phyloP scores from a whole-genome alignment of 495 filamentous ascomycete genomes.

The Hypoxylon crocopeplum region DNA sequence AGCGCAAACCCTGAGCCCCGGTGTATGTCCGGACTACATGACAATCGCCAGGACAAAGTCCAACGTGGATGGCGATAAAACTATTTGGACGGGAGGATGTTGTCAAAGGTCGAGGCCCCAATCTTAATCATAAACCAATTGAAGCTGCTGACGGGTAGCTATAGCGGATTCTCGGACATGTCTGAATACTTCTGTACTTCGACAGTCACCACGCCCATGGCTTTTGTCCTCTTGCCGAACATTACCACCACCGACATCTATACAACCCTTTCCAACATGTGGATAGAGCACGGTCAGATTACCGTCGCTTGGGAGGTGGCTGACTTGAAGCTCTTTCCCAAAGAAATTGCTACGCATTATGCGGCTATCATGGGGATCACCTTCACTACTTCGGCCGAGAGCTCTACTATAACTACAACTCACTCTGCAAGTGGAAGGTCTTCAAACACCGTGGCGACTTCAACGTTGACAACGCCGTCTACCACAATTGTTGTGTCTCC shows the following conservation, averaged over 20 bases:
- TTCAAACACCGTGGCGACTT: constrained; percentile 5
- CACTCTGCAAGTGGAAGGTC: background rate
- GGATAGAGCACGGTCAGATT: constrained; percentile 34
- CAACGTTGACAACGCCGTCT: background rate
- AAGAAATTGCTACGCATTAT: constrained; percentile 19
- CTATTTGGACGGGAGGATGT: constrained; percentile 31
- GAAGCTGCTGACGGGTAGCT: background rate
- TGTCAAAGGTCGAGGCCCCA: constrained; percentile 28
- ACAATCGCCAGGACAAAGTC: constrained; percentile 15
- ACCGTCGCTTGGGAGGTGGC: constrained; percentile 33
- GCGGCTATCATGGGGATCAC: constrained; percentile 30
- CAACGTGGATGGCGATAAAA: constrained; percentile 1
- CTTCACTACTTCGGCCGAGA: background rate
- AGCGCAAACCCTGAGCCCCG: constrained; percentile 33
- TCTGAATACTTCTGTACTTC: constrained; percentile 30
- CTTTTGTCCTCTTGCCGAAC: constrained; percentile 33
- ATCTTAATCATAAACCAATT: background rate
- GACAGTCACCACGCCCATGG: constrained; percentile 32
- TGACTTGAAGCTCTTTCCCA: constrained; percentile 26
- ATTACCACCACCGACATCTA: constrained; percentile 37
- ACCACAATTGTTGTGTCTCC: background rate
- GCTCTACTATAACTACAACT: background rate
- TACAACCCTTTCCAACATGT: constrained; percentile 32
- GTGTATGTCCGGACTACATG: constrained; percentile 36
- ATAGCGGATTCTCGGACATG: constrained; percentile 32